These are phyloP conservation scores for Patellifolia procumbens DNA, from an alignment of 179 eudicot genomes.

Conservation along the genomic window DNA sequence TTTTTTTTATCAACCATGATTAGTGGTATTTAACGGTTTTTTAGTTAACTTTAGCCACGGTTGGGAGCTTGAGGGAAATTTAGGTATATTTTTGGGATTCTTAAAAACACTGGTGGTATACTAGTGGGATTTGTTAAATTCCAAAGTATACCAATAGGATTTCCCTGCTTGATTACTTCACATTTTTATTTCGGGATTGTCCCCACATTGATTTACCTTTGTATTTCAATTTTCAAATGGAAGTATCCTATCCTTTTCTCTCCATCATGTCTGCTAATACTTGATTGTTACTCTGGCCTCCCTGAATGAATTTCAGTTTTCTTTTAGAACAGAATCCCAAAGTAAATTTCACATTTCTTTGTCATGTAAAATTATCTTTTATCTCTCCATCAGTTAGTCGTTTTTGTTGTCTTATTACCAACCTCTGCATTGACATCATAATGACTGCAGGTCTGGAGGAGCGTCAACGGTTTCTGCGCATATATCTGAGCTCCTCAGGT, in stretches of 20 bases:
- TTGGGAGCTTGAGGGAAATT: no score
- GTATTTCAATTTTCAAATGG: background rate
- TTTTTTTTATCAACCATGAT: no score
- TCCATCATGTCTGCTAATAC: background rate
- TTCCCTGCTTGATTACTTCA: background rate
- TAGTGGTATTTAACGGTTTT: no score
- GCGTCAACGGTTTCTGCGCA: conserved; percentile 61
- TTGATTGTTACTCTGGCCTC: background rate
- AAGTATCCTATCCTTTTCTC: background rate
- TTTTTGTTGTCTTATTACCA: background rate
- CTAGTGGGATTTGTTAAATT: no score
- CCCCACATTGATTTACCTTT: background rate
- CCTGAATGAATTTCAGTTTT: background rate
- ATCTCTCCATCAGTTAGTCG: background rate
- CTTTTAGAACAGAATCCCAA: background rate
- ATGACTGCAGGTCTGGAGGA: conserved; percentile 61
- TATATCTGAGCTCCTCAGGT: conserved; percentile 79
- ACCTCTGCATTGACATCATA: background rate
- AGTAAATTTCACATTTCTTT: background rate
- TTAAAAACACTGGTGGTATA: no score
- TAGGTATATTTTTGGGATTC: no score
- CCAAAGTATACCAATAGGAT: background rate
- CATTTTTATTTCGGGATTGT: background rate
- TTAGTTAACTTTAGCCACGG: no score
- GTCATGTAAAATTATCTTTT: background rate